Base-by-base conservation (phyloP, 1,284 basidiomycete species). In the Ganoderma boninense region DNA sequence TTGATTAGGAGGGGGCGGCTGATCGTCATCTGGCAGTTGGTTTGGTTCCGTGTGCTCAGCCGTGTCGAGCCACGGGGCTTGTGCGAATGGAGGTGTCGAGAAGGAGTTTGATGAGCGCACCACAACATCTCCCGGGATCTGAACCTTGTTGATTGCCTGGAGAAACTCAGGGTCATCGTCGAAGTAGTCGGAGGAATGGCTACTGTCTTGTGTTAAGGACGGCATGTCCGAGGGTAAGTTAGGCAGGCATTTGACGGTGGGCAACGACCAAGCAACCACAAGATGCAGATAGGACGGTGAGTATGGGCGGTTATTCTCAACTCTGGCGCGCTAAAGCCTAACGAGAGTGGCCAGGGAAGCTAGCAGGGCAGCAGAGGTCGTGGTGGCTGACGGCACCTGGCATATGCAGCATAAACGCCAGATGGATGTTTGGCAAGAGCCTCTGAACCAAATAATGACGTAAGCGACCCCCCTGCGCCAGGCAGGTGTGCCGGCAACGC, bases 81-180 rank as follows among this genome's bases (percentile, higher is more conserved):
- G 69, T 26, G 69, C 61, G 1, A 64, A 61, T 10, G 74, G 71
- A 14, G 69, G 71, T 3, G 66, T 32, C 26, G 72, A 72, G 6
- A 32, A 16, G 14, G 38, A 35, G 10, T 23, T 56, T 8, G n/a
- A 20, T 2, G 20, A 38, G 4, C 60, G 67, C 63, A 71, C 66
- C 44, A 62, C 62, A 20, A 72, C 42, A 69, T 89, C 87, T 14
- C 87, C 88, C 16, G 89, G 87, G 54, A 90, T 80, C 23, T 82
- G 79, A 0, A 83, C 79, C n/a, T 80, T 81, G 44, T 79, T 77
- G 29, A 92, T 82, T 8, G 87, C 87, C 62, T 85, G 80, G 23
- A 91, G 75, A 69, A 90, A 90, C 14, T 84, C 83, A 5, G 88
- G 81, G 71, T 90, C 87, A 64, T 91, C 87, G 56, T 86, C 86